Evolutionary conservation across 805 yeast genomes (phyloP).

Genomic region (Saturnispora saitoi): DNA sequence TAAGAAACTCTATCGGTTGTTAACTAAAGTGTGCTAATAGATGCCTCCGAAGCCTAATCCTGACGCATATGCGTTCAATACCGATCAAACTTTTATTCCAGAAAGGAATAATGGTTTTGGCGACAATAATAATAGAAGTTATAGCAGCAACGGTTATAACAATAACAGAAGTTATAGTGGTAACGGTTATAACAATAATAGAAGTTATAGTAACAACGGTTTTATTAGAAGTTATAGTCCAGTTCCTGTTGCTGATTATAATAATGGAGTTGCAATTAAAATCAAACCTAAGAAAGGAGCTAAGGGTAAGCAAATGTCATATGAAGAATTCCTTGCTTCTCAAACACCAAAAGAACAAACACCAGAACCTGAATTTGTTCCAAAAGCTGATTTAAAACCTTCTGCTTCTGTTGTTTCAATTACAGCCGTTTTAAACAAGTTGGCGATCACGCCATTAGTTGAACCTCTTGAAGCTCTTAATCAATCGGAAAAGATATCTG

Average conservation of each 20-base stretch:
- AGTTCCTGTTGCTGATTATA: background rate
- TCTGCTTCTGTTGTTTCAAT: conserved; percentile 57
- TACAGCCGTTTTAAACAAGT: conserved; percentile 54
- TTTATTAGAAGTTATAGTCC: background rate
- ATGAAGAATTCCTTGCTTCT: conserved; percentile 3
- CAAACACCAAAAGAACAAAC: background rate
- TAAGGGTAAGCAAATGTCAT: conserved; percentile 2
- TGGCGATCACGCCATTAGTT: conserved; percentile 59
- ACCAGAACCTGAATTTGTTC: background rate
- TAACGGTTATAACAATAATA: background rate
- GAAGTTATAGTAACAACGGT: background rate
- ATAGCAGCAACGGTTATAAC: conserved; percentile 3
- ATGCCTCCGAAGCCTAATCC: conserved; percentile 37
- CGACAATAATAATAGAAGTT: conserved; percentile 7
- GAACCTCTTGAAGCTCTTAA: conserved; percentile 46
- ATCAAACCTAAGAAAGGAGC: conserved; percentile 3
- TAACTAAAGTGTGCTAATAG: background rate
- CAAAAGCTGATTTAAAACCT: conserved; percentile 2
- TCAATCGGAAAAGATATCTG: conserved; percentile 42
- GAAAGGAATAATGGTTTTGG: conserved; percentile 10
- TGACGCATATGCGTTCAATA: conserved; percentile 27
- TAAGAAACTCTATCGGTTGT: background rate
- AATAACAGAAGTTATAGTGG: background rate
- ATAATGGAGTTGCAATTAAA: conserved; percentile 2
- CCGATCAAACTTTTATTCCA: conserved; percentile 18